Evolutionary conservation across 805 yeast genomes (phyloP).

Genomic region (Wickerhamiella vanderwaltii): DNA sequence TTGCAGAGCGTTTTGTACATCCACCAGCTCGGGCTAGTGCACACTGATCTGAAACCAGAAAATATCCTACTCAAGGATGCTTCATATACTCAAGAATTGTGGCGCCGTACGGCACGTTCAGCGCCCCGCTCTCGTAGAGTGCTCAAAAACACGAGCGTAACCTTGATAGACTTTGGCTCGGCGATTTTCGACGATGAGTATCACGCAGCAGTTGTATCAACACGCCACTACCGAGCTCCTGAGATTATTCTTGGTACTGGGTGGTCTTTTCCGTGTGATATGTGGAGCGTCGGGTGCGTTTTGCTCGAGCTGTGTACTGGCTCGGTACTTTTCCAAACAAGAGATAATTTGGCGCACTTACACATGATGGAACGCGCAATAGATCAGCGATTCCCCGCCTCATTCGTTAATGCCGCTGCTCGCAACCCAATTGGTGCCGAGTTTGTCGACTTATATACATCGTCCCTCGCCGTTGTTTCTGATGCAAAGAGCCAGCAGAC

Average conservation of each 20-base stretch:
- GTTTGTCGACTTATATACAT: slow-evolving; percentile 13
- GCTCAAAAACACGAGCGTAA: slow-evolving; percentile 66
- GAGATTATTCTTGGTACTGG: slow-evolving; percentile 91
- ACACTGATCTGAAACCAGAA: slow-evolving; percentile 95
- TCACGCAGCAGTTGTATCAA: slow-evolving; percentile 83
- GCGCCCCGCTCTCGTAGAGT: slow-evolving; percentile 29
- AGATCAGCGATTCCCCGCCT: slow-evolving; percentile 33
- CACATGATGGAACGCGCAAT: slow-evolving; percentile 85
- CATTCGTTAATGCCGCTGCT: slow-evolving; percentile 21
- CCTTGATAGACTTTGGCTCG: slow-evolving; percentile 92
- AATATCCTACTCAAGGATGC: slow-evolving; percentile 50
- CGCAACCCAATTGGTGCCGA: slow-evolving; percentile 16
- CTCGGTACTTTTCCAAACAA: slow-evolving; percentile 87
- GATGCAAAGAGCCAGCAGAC: slow-evolving; percentile 13
- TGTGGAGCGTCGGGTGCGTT: slow-evolving; percentile 95
- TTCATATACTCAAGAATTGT: slow-evolving; percentile 5
- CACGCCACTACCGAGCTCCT: slow-evolving; percentile 95
- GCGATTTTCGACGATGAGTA: slow-evolving; percentile 90
- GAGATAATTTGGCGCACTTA: slow-evolving; percentile 85
- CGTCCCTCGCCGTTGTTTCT: slow-evolving; percentile 13
- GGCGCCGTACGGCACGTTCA: slow-evolving; percentile 13
- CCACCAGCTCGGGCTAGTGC: slow-evolving; percentile 82
- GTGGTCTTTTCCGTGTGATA: slow-evolving; percentile 93
- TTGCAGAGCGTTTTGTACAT: slow-evolving; percentile 74
- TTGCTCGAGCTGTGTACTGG: slow-evolving; percentile 86